phyloP scores from a whole-genome alignment of 495 filamentous ascomycete species.

The Neurospora sp. region DNA sequence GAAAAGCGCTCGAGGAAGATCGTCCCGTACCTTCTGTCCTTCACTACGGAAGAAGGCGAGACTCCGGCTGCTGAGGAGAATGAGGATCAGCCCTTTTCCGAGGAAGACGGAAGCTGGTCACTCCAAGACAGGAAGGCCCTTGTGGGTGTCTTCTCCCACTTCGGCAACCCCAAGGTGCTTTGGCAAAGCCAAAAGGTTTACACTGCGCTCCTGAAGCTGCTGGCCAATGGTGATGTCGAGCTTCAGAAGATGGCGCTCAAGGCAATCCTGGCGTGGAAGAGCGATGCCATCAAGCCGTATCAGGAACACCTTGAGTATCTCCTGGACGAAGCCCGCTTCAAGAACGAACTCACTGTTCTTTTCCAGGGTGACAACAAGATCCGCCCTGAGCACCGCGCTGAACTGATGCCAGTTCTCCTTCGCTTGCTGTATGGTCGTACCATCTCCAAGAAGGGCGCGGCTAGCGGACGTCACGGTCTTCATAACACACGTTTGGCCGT shows the following conservation, averaged over 20 bases:
- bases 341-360: conserved; percentile 81
- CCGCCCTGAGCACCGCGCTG: conserved; percentile 56
- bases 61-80: conserved; percentile 29
- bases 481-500: conserved; percentile 53
- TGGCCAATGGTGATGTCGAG: conserved; percentile 80
- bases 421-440: conserved; percentile 81
- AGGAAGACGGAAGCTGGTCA: conserved; percentile 46
- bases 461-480: conserved; percentile 48
- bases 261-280: conserved; percentile 83
- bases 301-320: conserved; percentile 81
- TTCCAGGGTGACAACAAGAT: conserved; percentile 75
- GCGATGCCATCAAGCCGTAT: conserved; percentile 61
- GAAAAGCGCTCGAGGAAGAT: conserved; percentile 78
- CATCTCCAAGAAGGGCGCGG: conserved; percentile 68
- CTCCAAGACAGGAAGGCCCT: conserved; percentile 65
- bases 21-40: conserved; percentile 76
- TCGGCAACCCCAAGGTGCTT: conserved; percentile 73
- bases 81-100: conserved; percentile 34
- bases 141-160: conserved; percentile 72
- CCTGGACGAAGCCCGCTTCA: conserved; percentile 82
- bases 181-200: conserved; percentile 73
- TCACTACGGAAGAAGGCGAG: conserved; percentile 45
- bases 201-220: conserved; percentile 55
- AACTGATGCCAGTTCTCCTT: conserved; percentile 75
- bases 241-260: conserved; percentile 78